Evolutionary conservation across 768 basidiomycete species (phyloP), one percentile per base, ranked within the genome.

Genomic region (Pilatotrama ljubarskyi): DNA sequence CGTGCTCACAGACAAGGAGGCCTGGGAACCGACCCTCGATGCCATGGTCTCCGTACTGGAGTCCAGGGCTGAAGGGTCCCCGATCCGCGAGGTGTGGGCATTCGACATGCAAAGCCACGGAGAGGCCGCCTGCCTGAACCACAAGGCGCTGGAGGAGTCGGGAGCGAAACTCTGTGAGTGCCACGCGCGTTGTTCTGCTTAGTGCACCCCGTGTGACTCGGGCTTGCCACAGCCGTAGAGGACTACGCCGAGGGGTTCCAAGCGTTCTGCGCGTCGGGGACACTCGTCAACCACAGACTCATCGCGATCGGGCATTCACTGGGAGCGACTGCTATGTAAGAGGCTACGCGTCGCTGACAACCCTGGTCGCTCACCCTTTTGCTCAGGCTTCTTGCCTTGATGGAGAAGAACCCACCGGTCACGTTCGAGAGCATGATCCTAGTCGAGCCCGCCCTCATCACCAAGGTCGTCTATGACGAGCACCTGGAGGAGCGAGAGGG

Each of bases 91-190:
- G 49, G 54, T 50, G 17, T 63, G 62, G 62, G 20, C 62, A 10
- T 57, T 63, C 38, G 62, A 63, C 35, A 44, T 49, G 42, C 62
- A 46, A 37, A 59, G 22, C 44, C 62, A 63, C 42, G 62, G 62
- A 14, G 58, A 63, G 37, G 52, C 62, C 10, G 53, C 53, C 1
- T n/a, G 18, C 7, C 10, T 48, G 18, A 63, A 63, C 54, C 26
- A 15, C 4, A 25, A 15, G 9, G n/a, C 20, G 18, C 20, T 63
- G 15, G 26, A 56, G n/a, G n/a, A n/a, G n/a, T n/a, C 43, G 11
- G 9, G 17, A 18, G 48, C 7, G 47, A 25, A 8, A 14, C 14
- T 49, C 10, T 25, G 48, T 49, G 20, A 0, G 54, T 51, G 3
- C 7, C 46, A 25, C 6, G 14, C 44, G 43, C 22, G 18, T 9